phyloP scores from a whole-genome alignment of 2,329 filamentous ascomycete species.

The Calonectria fujianensis region DNA sequence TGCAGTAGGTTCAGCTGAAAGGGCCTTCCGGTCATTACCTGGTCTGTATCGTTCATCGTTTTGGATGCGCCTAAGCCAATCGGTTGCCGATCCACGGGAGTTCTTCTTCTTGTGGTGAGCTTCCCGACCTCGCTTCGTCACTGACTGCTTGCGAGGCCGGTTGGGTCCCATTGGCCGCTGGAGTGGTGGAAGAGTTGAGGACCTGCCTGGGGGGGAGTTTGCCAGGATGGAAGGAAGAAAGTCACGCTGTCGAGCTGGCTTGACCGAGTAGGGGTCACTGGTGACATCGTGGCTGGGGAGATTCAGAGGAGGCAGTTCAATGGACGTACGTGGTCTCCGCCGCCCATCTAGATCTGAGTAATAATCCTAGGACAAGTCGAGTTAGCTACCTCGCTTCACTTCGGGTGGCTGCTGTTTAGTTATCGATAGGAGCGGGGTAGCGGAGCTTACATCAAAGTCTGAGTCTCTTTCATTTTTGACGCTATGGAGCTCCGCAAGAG shows the following conservation, averaged over 20 bases:
- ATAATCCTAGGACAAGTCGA: constrained; percentile 70
- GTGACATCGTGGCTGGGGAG: constrained; percentile 76
- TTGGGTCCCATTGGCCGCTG: constrained; percentile 83
- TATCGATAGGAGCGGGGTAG: constrained; percentile 56
- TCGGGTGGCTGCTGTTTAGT: constrained; percentile 38
- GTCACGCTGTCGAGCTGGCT: constrained; percentile 79
- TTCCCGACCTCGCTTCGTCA: constrained; percentile 85
- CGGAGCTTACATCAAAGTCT: constrained; percentile 83
- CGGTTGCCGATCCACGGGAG: constrained; percentile 81
- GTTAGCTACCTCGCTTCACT: constrained; percentile 46
- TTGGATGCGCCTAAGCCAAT: constrained; percentile 76
- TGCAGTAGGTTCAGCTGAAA: constrained; percentile 88
- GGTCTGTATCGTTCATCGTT: constrained; percentile 79
- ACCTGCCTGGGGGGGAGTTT: constrained; percentile 89
- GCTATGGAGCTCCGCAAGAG: constrained; percentile 87
- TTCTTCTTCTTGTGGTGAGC: constrained; percentile 87
- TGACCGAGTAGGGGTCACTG: constrained; percentile 82
- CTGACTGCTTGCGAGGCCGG: constrained; percentile 88
- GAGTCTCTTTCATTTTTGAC: constrained; percentile 85
- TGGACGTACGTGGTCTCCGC: constrained; percentile 78
- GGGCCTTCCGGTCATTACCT: constrained; percentile 84
- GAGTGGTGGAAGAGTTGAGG: constrained; percentile 89
- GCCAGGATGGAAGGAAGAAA: constrained; percentile 88
- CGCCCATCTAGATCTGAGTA: constrained; percentile 82
- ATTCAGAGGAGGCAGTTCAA: constrained; percentile 84